Evolutionary conservation across 495 filamentous ascomycete genomes (phyloP), one percentile per base, ranked within the genome.

Genomic region (Glarea lozoyensis): DNA sequence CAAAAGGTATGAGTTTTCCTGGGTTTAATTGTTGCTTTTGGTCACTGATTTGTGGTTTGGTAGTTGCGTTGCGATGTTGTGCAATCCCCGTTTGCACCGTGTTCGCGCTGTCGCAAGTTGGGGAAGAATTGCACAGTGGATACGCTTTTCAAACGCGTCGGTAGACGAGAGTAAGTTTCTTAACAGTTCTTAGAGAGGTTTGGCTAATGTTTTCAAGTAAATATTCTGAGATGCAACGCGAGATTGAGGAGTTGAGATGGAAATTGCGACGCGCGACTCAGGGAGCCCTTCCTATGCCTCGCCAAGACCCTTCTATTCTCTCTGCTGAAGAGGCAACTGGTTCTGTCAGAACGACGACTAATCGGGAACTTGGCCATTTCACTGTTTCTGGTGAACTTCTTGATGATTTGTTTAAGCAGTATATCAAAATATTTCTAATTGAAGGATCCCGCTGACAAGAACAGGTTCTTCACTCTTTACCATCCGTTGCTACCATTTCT

Each of bases 1-100:
- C 88, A 94, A 62, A 94, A 94, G 75, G 85, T 88, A 48, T 58
- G n/a, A n/a, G n/a, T n/a, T n/a, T n/a, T n/a, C n/a, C n/a, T n/a
- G n/a, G n/a, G n/a, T n/a, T n/a, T n/a, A n/a, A n/a, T n/a, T n/a
- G n/a, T n/a, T n/a, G n/a, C n/a, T n/a, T n/a, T n/a, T n/a, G n/a
- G n/a, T n/a, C n/a, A n/a, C n/a, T n/a, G n/a, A n/a, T n/a, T n/a
- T n/a, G n/a, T n/a, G n/a, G n/a, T 34, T 42, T 35, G 1, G 1
- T 4, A 17, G 82, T 70, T 88, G 42, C 80, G 82, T 54, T 92
- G 86, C 69, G 81, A 92, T 70, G 87, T 92, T 43, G 65, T 84
- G 32, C 82, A 88, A 65, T 82, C 84, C 33, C 82, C 84, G 4
- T 92, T 84, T 63, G 66, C 70, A 37, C 70, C 78, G 49, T 93